Conservation (phyloP, 2,329 filamentous ascomycete genomes). For the Anisogramma anomala region DNA sequence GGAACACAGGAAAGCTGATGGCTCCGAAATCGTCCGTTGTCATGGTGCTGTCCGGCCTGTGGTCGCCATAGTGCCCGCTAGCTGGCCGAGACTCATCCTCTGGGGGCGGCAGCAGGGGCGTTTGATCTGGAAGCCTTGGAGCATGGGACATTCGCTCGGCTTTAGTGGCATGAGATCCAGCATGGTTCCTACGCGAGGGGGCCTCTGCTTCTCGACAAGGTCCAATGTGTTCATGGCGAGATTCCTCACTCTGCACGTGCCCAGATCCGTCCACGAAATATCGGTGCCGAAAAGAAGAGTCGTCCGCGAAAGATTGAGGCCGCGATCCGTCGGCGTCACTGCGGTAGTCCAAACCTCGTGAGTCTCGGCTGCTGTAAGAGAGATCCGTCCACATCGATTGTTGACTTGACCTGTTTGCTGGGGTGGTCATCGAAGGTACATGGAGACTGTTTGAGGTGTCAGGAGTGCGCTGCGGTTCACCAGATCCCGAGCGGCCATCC, state of each 20-base stretch:
- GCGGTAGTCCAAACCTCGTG: constrained; percentile 18
- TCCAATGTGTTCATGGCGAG: constrained; percentile 4
- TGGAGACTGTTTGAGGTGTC: constrained; percentile 34
- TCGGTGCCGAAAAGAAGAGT: constrained; percentile 7
- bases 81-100: constrained; percentile 21
- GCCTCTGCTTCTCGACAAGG: constrained; percentile 37
- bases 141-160: constrained; percentile 12
- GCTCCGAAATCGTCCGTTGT: constrained; percentile 30
- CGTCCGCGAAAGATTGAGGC: constrained; percentile 12
- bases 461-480: constrained; percentile 22
- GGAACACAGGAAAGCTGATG: constrained; percentile 32
- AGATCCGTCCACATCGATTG: constrained; percentile 51
- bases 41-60: constrained; percentile 30
- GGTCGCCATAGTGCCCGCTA: constrained; percentile 32
- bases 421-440: constrained; percentile 33
- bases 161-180: constrained; percentile 27
- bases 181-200: constrained; percentile 40
- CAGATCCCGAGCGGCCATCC: constrained; percentile 19
- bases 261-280: constrained; percentile 5
- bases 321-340: constrained; percentile 28
- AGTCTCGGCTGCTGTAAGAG: constrained; percentile 23
- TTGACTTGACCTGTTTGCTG: constrained; percentile 39
- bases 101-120: constrained; percentile 40
- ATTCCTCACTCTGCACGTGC: constrained; percentile 1
- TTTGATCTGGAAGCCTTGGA: constrained; percentile 34